These are phyloP conservation scores for Endocarpon pusillum DNA, from an alignment of 495 filamentous ascomycete genomes.

Conservation along the genomic window DNA sequence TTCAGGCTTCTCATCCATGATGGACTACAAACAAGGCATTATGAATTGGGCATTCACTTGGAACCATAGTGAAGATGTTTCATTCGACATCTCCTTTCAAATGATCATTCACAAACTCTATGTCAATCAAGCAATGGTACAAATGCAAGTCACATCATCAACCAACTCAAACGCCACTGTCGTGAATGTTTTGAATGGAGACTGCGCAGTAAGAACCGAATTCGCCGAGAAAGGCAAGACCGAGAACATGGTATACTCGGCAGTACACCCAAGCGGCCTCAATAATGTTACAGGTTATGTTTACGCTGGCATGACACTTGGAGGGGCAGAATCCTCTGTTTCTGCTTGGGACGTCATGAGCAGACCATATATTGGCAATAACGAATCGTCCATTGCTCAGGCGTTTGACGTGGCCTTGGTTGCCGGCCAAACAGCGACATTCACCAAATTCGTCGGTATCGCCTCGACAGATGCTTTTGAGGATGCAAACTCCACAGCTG, in stretches of 20 bases:
- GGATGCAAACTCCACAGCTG: conserved; percentile 32
- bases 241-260: conserved; percentile 33
- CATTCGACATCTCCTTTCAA: conserved; percentile 39
- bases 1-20: conserved; percentile 40
- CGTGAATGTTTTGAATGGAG: conserved; percentile 42
- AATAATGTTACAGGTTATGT: conserved; percentile 41
- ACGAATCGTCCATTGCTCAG: conserved; percentile 44
- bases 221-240: conserved; percentile 35
- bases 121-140: conserved; percentile 44
- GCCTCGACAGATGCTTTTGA: conserved; percentile 45
- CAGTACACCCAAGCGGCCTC: conserved; percentile 38
- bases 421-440: conserved; percentile 28
- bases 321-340: not conserved
- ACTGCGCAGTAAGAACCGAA: conserved; percentile 37
- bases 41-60: conserved; percentile 50
- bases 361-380: conserved; percentile 31
- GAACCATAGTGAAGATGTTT: conserved; percentile 34
- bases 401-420: conserved; percentile 30
- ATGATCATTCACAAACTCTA: conserved; percentile 45
- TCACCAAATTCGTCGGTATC: conserved; percentile 42
- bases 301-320: conserved; percentile 27
- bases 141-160: conserved; percentile 34
- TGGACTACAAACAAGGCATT: conserved; percentile 45
- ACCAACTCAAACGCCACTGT: conserved; percentile 29
- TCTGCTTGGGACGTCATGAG: conserved; percentile 14